Evolutionary conservation across 495 filamentous ascomycete species (phyloP), one percentile per base, ranked within the genome.

Genomic region (Penicillium maclennaniae): DNA sequence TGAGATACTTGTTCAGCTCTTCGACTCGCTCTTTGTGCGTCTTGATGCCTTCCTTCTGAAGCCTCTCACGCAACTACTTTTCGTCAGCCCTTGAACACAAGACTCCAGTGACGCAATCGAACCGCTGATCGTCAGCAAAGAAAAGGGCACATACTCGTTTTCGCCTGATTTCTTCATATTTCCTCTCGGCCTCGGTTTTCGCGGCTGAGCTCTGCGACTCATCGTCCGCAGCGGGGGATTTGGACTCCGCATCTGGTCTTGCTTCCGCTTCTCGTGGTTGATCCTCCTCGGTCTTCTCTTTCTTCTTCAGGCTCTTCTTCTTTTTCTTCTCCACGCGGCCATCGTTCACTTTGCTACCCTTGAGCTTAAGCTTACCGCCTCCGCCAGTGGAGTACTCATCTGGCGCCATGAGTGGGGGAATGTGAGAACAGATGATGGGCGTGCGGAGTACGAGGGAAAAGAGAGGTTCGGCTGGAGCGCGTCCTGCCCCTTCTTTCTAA

Each of bases 1-100:
- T 91, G 39, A 98, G 75, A 65, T 96, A 95, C 63, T 89, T 88
- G 68, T 98, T 98, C 55, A 97, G 76, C 68, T 96, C 91, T 69
- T 98, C 91, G 40, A 98, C 93, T 2, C 88, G 85, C 77, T 98
- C 86, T 69, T 97, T 98, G 65, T 98, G 93, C 38, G 91, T 95
- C 79, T 97, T 98, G 60, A 88, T 77, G 21, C 91, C 88, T 60
- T 91, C 89, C 25, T 87, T 79, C 66, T 88, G 83, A 27, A 95
- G 76, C 34, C 91, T 79, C 69, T 98, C 87, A 59, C 83, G 78
- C 55, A 84, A 71, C 78, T 81, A 59, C 12, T 25, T 25, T 23
- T 39, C 6, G 25, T 42, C 14, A 49, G 37, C 38, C 20, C 6
- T 44, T 45, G 46, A 49, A 42, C 15, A 2, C 10, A 31, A 31